Evolutionary conservation across 2,329 filamentous ascomycete species (phyloP).

Genomic region (Trichoderma harzianum): DNA sequence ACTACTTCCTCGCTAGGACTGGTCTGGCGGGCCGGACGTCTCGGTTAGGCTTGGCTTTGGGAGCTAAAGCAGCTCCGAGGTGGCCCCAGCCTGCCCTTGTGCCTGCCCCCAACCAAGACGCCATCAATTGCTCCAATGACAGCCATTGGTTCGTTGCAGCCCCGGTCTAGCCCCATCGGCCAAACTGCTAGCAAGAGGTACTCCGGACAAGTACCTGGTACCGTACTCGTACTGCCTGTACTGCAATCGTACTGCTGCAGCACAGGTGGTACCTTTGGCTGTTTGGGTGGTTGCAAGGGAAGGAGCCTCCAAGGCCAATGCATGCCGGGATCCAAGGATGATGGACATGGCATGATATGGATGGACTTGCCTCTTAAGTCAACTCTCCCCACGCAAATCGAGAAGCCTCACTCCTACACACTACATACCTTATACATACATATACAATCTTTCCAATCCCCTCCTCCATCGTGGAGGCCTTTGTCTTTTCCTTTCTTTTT

Average conservation of each 20-base stretch:
- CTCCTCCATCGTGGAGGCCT: not conserved
- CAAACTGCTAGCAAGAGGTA: not conserved
- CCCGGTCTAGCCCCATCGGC: conserved; percentile 1
- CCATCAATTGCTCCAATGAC: not conserved
- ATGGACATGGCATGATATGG: conserved; percentile 15
- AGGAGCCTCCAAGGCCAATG: conserved; percentile 7
- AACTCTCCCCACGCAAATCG: conserved; percentile 11
- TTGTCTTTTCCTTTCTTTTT: not conserved
- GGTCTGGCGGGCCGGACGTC: not conserved
- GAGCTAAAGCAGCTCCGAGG: conserved; percentile 12
- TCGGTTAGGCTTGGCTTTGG: conserved; percentile 16
- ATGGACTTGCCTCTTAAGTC: conserved; percentile 18
- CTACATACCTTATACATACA: not conserved
- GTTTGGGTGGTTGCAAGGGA: not conserved
- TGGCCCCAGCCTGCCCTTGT: conserved; percentile 11
- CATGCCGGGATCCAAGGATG: conserved; percentile 14
- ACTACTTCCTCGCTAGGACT: conserved; percentile 17
- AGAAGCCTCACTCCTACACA: conserved; percentile 12
- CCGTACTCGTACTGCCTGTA: not conserved
- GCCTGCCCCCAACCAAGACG: conserved; percentile 3
- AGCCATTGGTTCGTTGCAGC: not conserved
- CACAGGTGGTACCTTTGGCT: not conserved
- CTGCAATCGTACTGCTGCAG: not conserved
- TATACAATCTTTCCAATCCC: not conserved
- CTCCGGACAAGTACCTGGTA: not conserved